Base-by-base conservation (phyloP, 345 rosid species). In the Citrus australasica region DNA sequence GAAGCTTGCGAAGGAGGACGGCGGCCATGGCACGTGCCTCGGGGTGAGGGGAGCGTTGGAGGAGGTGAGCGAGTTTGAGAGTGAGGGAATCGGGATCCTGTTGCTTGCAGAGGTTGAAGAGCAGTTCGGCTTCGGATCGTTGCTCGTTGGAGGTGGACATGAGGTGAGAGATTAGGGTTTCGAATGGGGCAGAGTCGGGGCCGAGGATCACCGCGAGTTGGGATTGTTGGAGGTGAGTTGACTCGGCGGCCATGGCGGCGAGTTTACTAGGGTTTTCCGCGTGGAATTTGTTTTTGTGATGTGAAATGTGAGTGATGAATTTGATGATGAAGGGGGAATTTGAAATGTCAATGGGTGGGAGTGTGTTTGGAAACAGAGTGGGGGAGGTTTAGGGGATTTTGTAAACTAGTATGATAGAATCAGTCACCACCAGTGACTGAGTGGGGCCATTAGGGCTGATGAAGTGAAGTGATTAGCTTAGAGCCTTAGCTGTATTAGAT, bases 21-120 rank as follows among this genome's bases (percentile, higher is more conserved):
- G 99, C 92, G 27, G 98, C 78, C 99, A 97, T 94, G 75, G 98
- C 96, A 4, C 99, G 98, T 28, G 83, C 91, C 78, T 97, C 99
- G 4, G 84, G 86, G 76, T 85, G 91, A 38, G 94, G 87, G 66
- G 93, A 94, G 67, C 76, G 82, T 84, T 94, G 95, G 70, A 97
- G 92, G 37, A 97, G 91, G 59, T 92, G 97, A 74, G 93, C 89
- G 16, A 97, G 93, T 85, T 93, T 93, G 79, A 94, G 88, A 46
- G 91, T 87, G 60, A 97, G 94, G 63, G 98, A 79, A 71, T 97
- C 89, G 2, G 99, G 99, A 86, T 92, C 89, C 82, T 86, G 85
- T 76, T 93, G 95, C 79, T 97, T 97, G 78, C 94, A 92, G 82
- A 97, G 94, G 78, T 97, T 93, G 90, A 93, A 94, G 19, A 88